These are phyloP conservation scores for Populus euphratica DNA, from an alignment of 345 rosid species.

Conservation along the genomic window DNA sequence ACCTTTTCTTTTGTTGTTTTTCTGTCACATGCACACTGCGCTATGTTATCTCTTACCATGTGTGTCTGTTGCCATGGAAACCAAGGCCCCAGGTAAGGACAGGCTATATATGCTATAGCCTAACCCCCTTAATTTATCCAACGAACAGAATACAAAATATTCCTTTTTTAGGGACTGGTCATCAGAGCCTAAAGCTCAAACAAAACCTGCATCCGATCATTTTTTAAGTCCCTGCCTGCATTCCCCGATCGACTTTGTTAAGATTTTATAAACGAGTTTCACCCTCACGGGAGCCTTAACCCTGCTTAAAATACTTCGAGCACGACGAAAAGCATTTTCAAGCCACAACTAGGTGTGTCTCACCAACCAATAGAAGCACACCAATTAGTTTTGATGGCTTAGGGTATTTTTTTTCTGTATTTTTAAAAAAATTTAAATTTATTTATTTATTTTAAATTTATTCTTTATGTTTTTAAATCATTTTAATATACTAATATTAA, in stretches of 20 bases:
- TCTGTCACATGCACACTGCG: constrained; percentile 2
- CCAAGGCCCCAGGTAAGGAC: not conserved
- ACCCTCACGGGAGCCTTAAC: not conserved
- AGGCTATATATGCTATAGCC: not conserved
- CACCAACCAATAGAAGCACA: not conserved
- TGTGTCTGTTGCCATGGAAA: not conserved
- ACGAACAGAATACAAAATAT: not conserved
- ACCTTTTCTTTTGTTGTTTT: not conserved
- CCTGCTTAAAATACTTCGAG: not conserved
- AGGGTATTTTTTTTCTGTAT: too few species aligned
- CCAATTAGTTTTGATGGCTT: too few species aligned
- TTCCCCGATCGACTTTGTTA: too few species aligned
- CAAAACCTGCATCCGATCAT: not conserved
- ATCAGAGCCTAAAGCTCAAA: not conserved
- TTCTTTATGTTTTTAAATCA: too few species aligned
- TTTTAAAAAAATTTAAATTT: too few species aligned
- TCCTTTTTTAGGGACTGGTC: not conserved
- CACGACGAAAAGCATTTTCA: not conserved
- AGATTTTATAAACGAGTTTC: not conserved
- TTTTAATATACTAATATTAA: too few species aligned
- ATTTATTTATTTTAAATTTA: too few species aligned
- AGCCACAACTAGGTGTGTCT: not conserved
- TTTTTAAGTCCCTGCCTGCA: not conserved
- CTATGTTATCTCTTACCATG: not conserved
- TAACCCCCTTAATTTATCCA: not conserved